Evolutionary conservation across 2,329 filamentous ascomycete species (phyloP), one percentile per base, ranked within the genome.

Genomic region (Acarospora socialis): DNA sequence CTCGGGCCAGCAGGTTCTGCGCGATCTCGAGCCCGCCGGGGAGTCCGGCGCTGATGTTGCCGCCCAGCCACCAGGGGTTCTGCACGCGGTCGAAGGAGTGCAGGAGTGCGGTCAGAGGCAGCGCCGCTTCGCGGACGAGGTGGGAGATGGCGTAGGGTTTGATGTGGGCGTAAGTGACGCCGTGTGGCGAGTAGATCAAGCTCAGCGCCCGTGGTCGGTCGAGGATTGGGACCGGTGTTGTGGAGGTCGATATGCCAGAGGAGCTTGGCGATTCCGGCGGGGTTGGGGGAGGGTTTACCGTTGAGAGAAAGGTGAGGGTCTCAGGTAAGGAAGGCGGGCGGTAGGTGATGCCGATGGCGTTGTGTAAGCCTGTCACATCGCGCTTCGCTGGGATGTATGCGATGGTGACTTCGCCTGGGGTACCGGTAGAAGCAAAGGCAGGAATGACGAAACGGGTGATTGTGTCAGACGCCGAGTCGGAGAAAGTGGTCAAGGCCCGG

Each of bases 331-430:
- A 33, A 1, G 76, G 71, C 13, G 76, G 66, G 12, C 68, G 66
- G 48, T 82, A 83, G 1, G 77, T 83, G 43, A 83, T 77, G 9
- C 72, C 77, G 40, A 82, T 66, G 7, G 75, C 77, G 35, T 70
- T 70, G 46, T 80, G 75, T 0, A 78, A 46, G 3, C 68, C 66
- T 5, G 67, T 69, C 3, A 74, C 44, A 44, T 80, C 73, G 28
- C 61, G 53, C 45, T 68, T 72, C 32, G 74, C 69, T 0, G 68
- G 59, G 18, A 82, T 65, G 49, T 73, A 73, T 1, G 75, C 62
- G n/a, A 83, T 61, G 0, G 76, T 81, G n/a, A 81, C 63, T 54
- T 82, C 75, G 12, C 78, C 78, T 6, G 63, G 57, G 9, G 61
- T 54, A 4, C 70, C 73, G 15, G 61, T 60, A 0, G 63, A 52